A percentile compares a stretch with the other conserved stretches of the same genome.
Conservation (phyloP, 441 rosid genomes). For the Erodium moschatum region DNA sequence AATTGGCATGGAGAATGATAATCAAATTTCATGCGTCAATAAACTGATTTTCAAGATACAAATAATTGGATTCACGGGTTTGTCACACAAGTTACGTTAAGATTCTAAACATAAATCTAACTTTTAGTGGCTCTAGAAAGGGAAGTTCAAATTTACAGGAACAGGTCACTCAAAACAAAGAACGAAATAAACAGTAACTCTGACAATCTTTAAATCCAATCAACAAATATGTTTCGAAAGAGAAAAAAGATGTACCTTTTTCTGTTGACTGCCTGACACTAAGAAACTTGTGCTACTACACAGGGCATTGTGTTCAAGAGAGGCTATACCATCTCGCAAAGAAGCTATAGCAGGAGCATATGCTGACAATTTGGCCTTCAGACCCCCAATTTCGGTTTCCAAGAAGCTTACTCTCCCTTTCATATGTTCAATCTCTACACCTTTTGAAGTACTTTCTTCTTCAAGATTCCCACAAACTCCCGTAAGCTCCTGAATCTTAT, state of each 20-base stretch:
- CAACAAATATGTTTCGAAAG: slow-evolving; percentile 1
- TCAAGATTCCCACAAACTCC: slow-evolving; percentile 42
- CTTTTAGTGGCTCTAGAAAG: background rate
- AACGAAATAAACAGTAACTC: background rate
- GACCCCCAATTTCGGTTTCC: slow-evolving; percentile 45
- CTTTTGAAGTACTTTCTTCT: slow-evolving; percentile 32
- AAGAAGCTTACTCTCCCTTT: slow-evolving; percentile 37
- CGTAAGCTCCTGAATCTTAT: slow-evolving; percentile 48
- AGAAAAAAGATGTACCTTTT: background rate
- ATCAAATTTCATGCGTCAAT: background rate
- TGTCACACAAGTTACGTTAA: background rate
- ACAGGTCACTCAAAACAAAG: background rate
- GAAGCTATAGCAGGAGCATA: slow-evolving; percentile 46
- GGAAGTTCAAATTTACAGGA: background rate
- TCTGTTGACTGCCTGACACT: background rate
- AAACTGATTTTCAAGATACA: background rate
- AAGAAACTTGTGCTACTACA: slow-evolving; percentile 25
- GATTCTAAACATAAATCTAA: background rate
- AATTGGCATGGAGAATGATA: slow-evolving; percentile 16
- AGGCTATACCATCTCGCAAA: slow-evolving; percentile 32
- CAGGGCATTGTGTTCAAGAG: slow-evolving; percentile 37
- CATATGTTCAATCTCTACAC: slow-evolving; percentile 36
- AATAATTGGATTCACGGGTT: background rate
- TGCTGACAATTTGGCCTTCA: slow-evolving; percentile 41
- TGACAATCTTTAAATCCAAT: background rate